A percentile compares a stretch with the other conserved stretches of the same genome.
phyloP scores from a whole-genome alignment of 1,284 basidiomycete species.

The Cystobasidium pallidum region DNA sequence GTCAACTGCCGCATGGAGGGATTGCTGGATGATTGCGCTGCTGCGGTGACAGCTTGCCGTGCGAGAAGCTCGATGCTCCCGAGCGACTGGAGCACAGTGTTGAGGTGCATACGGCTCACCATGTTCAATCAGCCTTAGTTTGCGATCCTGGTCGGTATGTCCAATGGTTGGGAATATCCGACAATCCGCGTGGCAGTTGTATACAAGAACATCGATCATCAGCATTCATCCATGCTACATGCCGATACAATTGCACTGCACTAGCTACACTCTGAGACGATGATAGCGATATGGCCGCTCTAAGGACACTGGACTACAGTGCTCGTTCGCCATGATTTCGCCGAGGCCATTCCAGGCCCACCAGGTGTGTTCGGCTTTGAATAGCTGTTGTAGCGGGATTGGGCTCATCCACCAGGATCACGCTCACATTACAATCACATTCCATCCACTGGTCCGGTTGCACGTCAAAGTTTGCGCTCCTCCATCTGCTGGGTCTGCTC shows the following conservation, averaged over 20 bases:
- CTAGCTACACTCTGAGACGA: neutral
- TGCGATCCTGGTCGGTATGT: too few species aligned
- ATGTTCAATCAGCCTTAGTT: too few species aligned
- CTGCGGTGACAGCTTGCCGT: slow-evolving; percentile 10
- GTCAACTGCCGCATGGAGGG: neutral
- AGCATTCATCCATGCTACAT: too few species aligned
- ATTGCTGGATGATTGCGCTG: neutral
- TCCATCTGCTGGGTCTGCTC: slow-evolving; percentile 38
- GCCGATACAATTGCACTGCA: too few species aligned
- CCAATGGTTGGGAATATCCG: too few species aligned
- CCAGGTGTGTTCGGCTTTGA: slow-evolving; percentile 4
- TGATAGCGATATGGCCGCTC: neutral
- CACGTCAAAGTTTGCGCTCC: slow-evolving; percentile 28
- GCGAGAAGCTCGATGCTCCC: slow-evolving; percentile 22
- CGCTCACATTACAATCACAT: too few species aligned
- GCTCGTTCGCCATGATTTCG: slow-evolving; percentile 17
- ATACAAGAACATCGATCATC: too few species aligned
- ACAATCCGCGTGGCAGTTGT: too few species aligned
- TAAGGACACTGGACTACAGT: neutral
- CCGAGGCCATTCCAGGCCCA: slow-evolving; percentile 39
- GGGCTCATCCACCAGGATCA: too few species aligned
- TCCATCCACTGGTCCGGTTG: too few species aligned
- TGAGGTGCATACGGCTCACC: slow-evolving; percentile 6
- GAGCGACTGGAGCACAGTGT: slow-evolving; percentile 9
- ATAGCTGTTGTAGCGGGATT: too few species aligned